Conservation (phyloP, 306 rosid genomes). For the Citrullus amarus region DNA sequence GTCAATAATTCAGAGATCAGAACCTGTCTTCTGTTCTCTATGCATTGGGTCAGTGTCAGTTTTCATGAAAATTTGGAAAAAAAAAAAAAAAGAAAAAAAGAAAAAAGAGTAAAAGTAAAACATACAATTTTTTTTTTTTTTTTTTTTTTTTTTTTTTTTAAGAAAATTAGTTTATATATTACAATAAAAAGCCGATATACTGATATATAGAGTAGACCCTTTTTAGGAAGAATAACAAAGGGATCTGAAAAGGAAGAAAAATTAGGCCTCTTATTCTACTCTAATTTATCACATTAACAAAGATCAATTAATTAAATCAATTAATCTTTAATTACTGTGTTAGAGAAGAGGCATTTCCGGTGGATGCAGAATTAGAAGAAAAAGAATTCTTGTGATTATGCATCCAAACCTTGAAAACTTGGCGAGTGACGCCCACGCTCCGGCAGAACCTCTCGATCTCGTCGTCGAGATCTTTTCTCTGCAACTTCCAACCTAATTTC, state of each 20-base stretch:
- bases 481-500: slow-evolving; percentile 37
- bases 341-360: slow-evolving; percentile 7
- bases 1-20: background rate
- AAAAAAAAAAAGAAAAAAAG: background rate
- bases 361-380: slow-evolving; percentile 9
- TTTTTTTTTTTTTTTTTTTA: background rate
- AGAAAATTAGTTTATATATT: background rate
- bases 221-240: background rate
- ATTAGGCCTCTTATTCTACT: background rate
- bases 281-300: background rate
- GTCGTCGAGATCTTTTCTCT: slow-evolving; percentile 5
- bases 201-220: background rate
- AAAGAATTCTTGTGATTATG: slow-evolving; percentile 8
- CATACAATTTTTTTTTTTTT: background rate
- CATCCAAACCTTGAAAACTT: slow-evolving; percentile 12
- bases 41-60: slow-evolving; percentile 3
- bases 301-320: background rate
- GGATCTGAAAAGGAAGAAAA: background rate
- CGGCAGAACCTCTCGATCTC: slow-evolving; percentile 9
- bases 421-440: slow-evolving; percentile 6
- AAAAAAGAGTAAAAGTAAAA: background rate
- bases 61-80: background rate
- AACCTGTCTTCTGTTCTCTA: background rate
- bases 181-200: background rate
- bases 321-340: background rate